phyloP scores from a whole-genome alignment of 2,329 filamentous ascomycete genomes.

The Aspergillus hiratsukae region DNA sequence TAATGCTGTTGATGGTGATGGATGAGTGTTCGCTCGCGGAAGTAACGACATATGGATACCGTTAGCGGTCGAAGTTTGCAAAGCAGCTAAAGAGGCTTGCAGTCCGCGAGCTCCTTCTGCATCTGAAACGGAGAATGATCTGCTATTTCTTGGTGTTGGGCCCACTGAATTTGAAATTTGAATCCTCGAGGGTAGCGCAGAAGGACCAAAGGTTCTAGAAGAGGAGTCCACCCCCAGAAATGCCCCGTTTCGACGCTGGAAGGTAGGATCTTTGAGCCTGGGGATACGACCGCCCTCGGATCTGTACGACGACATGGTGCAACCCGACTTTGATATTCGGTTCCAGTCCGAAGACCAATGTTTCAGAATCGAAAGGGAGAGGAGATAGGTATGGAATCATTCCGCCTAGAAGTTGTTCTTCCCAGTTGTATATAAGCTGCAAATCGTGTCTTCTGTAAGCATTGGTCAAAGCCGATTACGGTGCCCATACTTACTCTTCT shows the following conservation, averaged over 20 bases:
- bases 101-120: slow-evolving; percentile 20
- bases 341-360: slow-evolving; percentile 25
- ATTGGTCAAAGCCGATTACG: neutral
- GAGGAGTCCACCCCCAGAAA: slow-evolving; percentile 19
- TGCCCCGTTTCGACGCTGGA: slow-evolving; percentile 21
- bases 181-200: slow-evolving; percentile 21
- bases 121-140: slow-evolving; percentile 27
- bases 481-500: slow-evolving; percentile 1
- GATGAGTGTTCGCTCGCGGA: slow-evolving; percentile 25
- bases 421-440: neutral
- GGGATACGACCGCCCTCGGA: slow-evolving; percentile 28
- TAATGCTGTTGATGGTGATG: slow-evolving; percentile 9
- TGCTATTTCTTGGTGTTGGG: slow-evolving; percentile 17
- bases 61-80: slow-evolving; percentile 18
- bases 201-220: slow-evolving; percentile 13
- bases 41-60: slow-evolving; percentile 26
- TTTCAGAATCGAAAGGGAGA: slow-evolving; percentile 21
- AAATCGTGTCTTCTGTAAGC: slow-evolving; percentile 1
- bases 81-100: slow-evolving; percentile 15
- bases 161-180: slow-evolving; percentile 24
- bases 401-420: slow-evolving; percentile 10
- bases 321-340: slow-evolving; percentile 22
- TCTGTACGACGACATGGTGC: slow-evolving; percentile 36
- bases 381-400: slow-evolving; percentile 29
- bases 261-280: slow-evolving; percentile 22